Base-by-base conservation (phyloP, 768 basidiomycete genomes). In the Dendrothele bispora region DNA sequence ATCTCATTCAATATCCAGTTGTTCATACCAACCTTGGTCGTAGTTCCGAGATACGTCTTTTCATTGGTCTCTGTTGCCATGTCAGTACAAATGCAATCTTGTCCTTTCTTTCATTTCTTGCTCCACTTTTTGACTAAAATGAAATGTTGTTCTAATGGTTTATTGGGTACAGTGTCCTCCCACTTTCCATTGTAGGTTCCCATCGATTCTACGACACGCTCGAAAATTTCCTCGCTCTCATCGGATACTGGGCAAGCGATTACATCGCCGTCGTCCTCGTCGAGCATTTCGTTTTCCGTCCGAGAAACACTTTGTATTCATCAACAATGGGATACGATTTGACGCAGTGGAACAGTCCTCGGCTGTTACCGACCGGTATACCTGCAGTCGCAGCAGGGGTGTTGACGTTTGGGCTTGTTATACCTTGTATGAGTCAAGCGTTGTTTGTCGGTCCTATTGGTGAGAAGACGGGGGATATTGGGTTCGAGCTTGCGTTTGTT, bases 371-470 rank as follows among this genome's bases (percentile, higher is more conserved):
- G 1, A 73, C 76, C 22, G 90, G 90, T 1, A 55, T 74, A 17
- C 80, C 90, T 2, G 88, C 87, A 14, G 49, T 90, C 7, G 62
- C 62, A 0, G 79, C 89, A 2, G 71, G 67, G 8, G 39, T 78
- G 3, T 61, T 75, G 40, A 75, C 81, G 3, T 82, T 84, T 43
- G 80, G 69, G 10, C 69, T 89, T 7, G 65, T 84, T 11, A 66
- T 91, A 12, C 81, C 86, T 4, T 77, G 73, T 44, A 91, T 91
- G 82, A 65, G 79, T 51, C 87, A 91, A 63, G 79, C 78, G 22
- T 91, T 86, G 87, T 91, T 80, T 56, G 69, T 73, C 0, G 90
- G 90, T 1, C 88, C 88, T 5, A 83, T 91, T 37, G 90, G 83
- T 7, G 59, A 68, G 52, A 70, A 52, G 7, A 75, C 86, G 15